phyloP scores from a whole-genome alignment of 2,329 filamentous ascomycete genomes.

The Helicocarpus griseus region DNA sequence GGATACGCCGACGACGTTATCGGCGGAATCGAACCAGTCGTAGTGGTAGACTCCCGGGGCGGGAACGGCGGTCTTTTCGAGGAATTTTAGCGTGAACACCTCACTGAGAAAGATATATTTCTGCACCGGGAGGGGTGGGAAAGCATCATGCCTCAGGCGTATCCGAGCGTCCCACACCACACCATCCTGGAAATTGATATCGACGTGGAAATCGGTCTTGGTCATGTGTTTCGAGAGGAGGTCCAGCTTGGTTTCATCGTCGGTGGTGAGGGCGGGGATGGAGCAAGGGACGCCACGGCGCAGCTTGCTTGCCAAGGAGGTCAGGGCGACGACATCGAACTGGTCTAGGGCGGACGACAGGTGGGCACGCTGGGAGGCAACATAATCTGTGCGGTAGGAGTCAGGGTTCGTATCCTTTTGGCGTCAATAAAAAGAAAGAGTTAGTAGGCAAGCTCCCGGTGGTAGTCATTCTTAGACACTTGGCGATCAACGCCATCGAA shows the following conservation, averaged over 20 bases:
- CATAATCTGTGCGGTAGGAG: neutral
- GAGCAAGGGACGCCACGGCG: slow-evolving; percentile 1
- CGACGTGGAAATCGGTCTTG: neutral
- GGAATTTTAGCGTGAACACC: slow-evolving; percentile 3
- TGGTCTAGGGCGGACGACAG: neutral
- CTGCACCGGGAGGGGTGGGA: slow-evolving; percentile 2
- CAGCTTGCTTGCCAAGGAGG: neutral
- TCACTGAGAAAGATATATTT: slow-evolving; percentile 3
- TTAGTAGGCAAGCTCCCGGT: neutral
- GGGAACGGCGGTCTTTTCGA: slow-evolving; percentile 2
- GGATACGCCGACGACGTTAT: neutral
- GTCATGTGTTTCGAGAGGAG: neutral
- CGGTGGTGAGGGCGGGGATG: neutral
- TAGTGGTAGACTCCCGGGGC: slow-evolving; percentile 1
- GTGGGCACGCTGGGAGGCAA: neutral
- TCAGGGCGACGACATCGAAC: neutral
- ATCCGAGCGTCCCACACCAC: slow-evolving; percentile 3
- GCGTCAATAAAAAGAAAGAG: neutral
- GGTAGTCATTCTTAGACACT: neutral
- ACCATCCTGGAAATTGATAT: slow-evolving; percentile 4
- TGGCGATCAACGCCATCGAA: neutral
- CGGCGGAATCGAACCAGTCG: neutral
- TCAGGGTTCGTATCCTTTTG: slow-evolving; percentile 1
- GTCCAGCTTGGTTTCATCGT: neutral
- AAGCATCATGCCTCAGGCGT: neutral